Evolutionary conservation across 257 asterid genomes (phyloP), one percentile per base, ranked within the genome.

Genomic region (Striga asiatica): DNA sequence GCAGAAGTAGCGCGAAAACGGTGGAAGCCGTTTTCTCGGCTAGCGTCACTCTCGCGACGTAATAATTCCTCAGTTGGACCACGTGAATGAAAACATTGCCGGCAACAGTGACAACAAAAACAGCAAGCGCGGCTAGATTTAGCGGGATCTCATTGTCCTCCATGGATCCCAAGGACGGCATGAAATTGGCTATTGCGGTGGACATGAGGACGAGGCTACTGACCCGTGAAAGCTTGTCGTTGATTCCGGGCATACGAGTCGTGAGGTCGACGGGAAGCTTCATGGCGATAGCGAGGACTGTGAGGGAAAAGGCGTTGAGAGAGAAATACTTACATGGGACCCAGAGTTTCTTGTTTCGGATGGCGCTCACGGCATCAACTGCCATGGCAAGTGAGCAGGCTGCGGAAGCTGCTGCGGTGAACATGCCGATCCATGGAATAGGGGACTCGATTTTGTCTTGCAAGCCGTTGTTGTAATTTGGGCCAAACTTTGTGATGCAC

Each of bases 241-340:
- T 38, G 13, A 38, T 13, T 11, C 46, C 46, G 5, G 16, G 18
- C 46, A 64, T 58, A 1, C 18, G 20, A 53, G 59, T 52, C 0
- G 55, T 54, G 6, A 70, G 75, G 20, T 70, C 75, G 11, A 59
- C 21, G 0, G 71, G 60, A 3, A 65, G 55, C 61, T 70, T 70
- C 67, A 65, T 37, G 4, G 67, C 64, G 38, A 68, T 69, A 5
- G 68, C 57, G 3, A 72, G 29, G 1, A 72, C 45, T 1, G 78
- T 39, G 19, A 72, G 52, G 7, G 66, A 72, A 24, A 43, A 38
- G 6, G 74, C 62, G 12, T 67, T 67, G 28, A 72, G 62, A 29
- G 71, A 58, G 46, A 72, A 63, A 27, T 54, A 55, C 31, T n/a
- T n/a, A n/a, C n/a, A n/a, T n/a, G n/a, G n/a, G n/a, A n/a, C n/a